A percentile compares a stretch with the other conserved stretches of the same genome.
phyloP scores from a whole-genome alignment of 768 basidiomycete genomes.

The Collybia mongolica region DNA sequence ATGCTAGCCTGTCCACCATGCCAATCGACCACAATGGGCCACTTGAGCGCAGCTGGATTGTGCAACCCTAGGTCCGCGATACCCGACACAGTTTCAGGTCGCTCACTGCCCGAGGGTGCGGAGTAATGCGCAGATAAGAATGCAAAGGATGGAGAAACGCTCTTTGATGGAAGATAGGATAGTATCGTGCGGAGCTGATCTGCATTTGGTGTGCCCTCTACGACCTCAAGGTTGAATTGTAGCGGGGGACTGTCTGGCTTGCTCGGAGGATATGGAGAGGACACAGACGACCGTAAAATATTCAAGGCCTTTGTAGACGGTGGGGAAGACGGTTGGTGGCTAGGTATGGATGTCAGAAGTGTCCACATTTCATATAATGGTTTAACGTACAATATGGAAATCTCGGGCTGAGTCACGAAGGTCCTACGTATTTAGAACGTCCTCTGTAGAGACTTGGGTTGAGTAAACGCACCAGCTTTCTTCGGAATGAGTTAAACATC shows the following conservation, averaged over 20 bases:
- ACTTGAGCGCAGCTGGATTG: constrained; percentile 64
- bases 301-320: constrained; percentile 61
- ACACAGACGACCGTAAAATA: constrained; percentile 57
- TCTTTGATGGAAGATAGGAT: constrained; percentile 50
- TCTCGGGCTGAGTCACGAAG: constrained; percentile 40
- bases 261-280: constrained; percentile 59
- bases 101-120: constrained; percentile 35
- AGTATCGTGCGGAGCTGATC: constrained; percentile 72
- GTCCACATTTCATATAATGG: neutral
- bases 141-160: constrained; percentile 33
- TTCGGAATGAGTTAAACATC: constrained; percentile 39
- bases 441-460: too few relatives aligned
- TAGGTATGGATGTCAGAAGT: constrained; percentile 23
- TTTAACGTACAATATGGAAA: constrained; percentile 62
- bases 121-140: constrained; percentile 69
- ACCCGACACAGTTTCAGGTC: constrained; percentile 35
- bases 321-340: constrained; percentile 66
- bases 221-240: constrained; percentile 68
- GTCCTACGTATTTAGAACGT: neutral
- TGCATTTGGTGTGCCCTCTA: constrained; percentile 63
- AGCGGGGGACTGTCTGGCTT: constrained; percentile 49
- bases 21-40: constrained; percentile 86
- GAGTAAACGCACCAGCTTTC: constrained; percentile 26
- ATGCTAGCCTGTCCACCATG: constrained; percentile 58
- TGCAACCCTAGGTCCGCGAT: constrained; percentile 49